These are phyloP conservation scores for Phaseolus coccineus DNA, from an alignment of 331 rosid genomes.

Conservation along the genomic window DNA sequence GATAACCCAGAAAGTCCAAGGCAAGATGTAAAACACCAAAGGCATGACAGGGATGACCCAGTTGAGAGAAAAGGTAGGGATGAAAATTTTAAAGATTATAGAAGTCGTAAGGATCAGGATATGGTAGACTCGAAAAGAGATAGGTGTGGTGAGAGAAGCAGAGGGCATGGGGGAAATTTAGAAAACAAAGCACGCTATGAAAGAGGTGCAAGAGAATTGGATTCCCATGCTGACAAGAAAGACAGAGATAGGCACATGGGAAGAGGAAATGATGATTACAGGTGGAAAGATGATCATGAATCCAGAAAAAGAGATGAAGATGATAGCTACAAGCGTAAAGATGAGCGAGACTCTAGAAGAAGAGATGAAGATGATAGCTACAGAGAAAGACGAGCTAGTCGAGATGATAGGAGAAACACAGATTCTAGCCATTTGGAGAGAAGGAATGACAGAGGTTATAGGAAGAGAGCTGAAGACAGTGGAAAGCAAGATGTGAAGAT, in stretches of 20 bases:
- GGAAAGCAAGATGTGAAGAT: slow-evolving; percentile 54
- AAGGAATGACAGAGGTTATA: slow-evolving; percentile 51
- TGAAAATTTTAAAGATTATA: slow-evolving; percentile 50
- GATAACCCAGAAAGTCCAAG: slow-evolving; percentile 62
- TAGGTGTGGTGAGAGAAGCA: slow-evolving; percentile 53
- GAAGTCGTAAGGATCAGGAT: slow-evolving; percentile 57
- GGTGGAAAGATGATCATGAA: slow-evolving; percentile 47
- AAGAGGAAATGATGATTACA: slow-evolving; percentile 57
- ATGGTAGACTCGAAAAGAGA: slow-evolving; percentile 54
- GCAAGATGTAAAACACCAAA: slow-evolving; percentile 52
- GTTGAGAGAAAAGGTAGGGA: slow-evolving; percentile 48
- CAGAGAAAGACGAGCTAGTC: slow-evolving; percentile 43
- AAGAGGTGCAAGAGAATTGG: slow-evolving; percentile 54
- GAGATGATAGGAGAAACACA: slow-evolving; percentile 58
- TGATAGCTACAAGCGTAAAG: slow-evolving; percentile 44
- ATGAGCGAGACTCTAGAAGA: slow-evolving; percentile 53
- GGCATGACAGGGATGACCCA: slow-evolving; percentile 50
- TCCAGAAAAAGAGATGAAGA: slow-evolving; percentile 52
- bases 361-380: slow-evolving; percentile 48
- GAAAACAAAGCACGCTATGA: slow-evolving; percentile 55
- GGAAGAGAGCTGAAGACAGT: slow-evolving; percentile 53
- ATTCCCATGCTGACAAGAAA: slow-evolving; percentile 52
- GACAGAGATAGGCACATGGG: slow-evolving; percentile 56
- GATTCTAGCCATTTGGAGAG: slow-evolving; percentile 49
- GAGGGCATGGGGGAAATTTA: slow-evolving; percentile 53